Conservation (phyloP, 176 grass and related monocot species). For the Carex littledalei region DNA sequence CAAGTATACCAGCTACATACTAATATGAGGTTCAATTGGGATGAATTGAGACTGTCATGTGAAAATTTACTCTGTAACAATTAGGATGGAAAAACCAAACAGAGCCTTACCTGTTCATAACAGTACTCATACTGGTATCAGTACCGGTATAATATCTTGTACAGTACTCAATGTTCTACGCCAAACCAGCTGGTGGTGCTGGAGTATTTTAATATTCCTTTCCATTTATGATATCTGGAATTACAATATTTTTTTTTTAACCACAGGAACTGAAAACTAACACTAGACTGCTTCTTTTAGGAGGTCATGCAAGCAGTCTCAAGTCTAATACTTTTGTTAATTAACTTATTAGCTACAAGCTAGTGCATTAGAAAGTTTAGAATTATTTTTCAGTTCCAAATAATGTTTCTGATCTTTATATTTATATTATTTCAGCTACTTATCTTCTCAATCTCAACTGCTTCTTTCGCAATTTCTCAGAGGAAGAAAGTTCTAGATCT, state of each 20-base stretch:
- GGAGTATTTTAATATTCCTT: not conserved
- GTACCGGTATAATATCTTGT: not conserved
- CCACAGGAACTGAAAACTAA: not conserved
- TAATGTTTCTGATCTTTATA: constrained; percentile 21
- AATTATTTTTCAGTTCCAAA: constrained; percentile 1
- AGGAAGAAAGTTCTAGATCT: constrained; percentile 58
- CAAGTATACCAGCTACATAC: not conserved
- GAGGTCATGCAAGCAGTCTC: not conserved
- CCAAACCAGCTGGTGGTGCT: not conserved
- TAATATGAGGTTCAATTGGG: not conserved
- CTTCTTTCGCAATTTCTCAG: constrained; percentile 58
- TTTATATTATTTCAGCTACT: constrained; percentile 53
- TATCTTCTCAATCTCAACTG: constrained; percentile 37
- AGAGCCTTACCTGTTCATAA: not conserved
- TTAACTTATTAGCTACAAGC: not conserved
- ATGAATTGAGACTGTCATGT: not conserved
- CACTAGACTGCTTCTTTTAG: not conserved
- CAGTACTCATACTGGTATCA: not conserved
- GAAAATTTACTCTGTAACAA: not conserved
- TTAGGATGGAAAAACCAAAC: not conserved
- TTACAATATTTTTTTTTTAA: not conserved
- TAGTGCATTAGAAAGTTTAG: not conserved
- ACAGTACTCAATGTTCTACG: not conserved
- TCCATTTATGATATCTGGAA: not conserved
- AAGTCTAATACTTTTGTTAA: not conserved